Conservation (phyloP, 176 grass and related monocot genomes). For the Phoenix roebelenii region DNA sequence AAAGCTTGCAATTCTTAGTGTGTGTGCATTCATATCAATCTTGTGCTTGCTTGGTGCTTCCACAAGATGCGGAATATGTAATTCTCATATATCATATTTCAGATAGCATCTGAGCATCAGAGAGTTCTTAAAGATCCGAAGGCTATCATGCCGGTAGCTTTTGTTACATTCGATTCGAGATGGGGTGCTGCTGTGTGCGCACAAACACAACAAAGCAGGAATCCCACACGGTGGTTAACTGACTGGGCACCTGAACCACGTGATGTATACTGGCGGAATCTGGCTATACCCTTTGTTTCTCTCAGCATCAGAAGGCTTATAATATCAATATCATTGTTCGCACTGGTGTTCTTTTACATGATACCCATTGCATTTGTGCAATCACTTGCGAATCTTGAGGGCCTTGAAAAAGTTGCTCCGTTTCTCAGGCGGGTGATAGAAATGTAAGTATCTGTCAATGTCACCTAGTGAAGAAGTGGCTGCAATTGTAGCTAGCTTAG, state of each 20-base stretch:
- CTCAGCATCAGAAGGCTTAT: conserved; percentile 77
- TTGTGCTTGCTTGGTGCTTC: too few species aligned
- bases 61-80: too few species aligned
- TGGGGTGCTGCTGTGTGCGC: conserved; percentile 96
- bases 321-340: conserved; percentile 72
- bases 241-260: conserved; percentile 94
- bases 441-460: conserved; percentile 42
- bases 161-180: conserved; percentile 94
- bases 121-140: conserved; percentile 79
- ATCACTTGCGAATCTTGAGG: conserved; percentile 98
- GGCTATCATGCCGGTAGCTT: conserved; percentile 90
- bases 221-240: conserved; percentile 82
- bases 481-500: too few species aligned
- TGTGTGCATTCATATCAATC: too few species aligned
- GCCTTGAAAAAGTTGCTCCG: conserved; percentile 92
- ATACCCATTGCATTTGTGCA: conserved; percentile 95
- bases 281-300: conserved; percentile 94
- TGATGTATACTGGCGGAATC: conserved; percentile 91
- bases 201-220: conserved; percentile 92
- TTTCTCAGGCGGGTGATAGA: conserved; percentile 87
- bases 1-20: too few species aligned
- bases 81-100: conserved; percentile 20
- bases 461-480: too few species aligned
- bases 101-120: conserved; percentile 69
- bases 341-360: conserved; percentile 92